Evolutionary conservation across 2,329 filamentous ascomycete genomes (phyloP).

Genomic region (Myriangium duriaei): DNA sequence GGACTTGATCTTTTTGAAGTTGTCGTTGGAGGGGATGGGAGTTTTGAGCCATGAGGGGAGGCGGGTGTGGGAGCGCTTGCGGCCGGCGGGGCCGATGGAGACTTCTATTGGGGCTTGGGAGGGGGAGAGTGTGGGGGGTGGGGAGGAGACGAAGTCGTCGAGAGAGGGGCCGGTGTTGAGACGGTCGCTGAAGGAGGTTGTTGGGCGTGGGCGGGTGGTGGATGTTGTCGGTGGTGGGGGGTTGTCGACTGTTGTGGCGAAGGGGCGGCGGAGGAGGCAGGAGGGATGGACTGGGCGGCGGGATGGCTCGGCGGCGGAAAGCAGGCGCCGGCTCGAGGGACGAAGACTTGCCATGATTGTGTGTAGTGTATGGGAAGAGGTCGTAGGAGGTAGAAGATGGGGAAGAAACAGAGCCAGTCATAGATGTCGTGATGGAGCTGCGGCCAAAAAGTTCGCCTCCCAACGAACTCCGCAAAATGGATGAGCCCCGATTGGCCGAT

Average conservation of each 20-base stretch:
- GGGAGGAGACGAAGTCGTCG: slow-evolving; percentile 44
- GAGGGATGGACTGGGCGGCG: slow-evolving; percentile 16
- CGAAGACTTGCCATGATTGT: slow-evolving; percentile 18
- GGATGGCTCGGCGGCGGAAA: slow-evolving; percentile 15
- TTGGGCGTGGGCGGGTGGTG: slow-evolving; percentile 25
- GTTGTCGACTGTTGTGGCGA: slow-evolving; percentile 31
- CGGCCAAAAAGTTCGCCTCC: no score
- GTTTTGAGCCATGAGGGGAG: slow-evolving; percentile 94
- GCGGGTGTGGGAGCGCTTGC: slow-evolving; percentile 55
- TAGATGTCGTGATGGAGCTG: no score
- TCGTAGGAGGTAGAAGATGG: background rate
- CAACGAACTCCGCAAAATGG: slow-evolving; percentile 4
- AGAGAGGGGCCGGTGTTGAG: slow-evolving; percentile 54
- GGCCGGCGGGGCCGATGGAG: slow-evolving; percentile 47
- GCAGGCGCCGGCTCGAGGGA: slow-evolving; percentile 17
- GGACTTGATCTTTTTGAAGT: slow-evolving; percentile 90
- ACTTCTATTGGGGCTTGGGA: slow-evolving; percentile 29
- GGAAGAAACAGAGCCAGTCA: no score
- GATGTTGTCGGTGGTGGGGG: slow-evolving; percentile 21
- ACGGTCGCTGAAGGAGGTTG: slow-evolving; percentile 48
- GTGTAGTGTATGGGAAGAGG: background rate
- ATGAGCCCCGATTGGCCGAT: slow-evolving; percentile 6
- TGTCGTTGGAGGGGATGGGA: slow-evolving; percentile 71
- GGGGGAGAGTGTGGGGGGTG: slow-evolving; percentile 26
- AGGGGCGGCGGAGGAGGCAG: slow-evolving; percentile 23